Base-by-base conservation (phyloP, 2,329 filamentous ascomycete species). In the Pseudopyricularia cyperi region DNA sequence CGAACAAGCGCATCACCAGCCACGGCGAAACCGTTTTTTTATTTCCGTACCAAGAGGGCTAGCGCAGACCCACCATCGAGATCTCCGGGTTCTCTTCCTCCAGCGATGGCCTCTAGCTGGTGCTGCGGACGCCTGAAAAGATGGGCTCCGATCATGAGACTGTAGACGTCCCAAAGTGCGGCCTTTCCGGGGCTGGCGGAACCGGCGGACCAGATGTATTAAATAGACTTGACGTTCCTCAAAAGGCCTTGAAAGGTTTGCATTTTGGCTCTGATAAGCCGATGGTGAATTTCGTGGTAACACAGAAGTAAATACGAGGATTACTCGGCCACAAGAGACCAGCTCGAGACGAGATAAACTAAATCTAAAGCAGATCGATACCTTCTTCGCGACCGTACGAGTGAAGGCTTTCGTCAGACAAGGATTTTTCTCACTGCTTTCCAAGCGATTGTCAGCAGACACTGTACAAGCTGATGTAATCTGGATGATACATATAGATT, bases 201-300 rank as follows among this genome's bases (percentile, higher is more conserved):
- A 35, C 33, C 15, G 33, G 15, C 33, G 33, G 33, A 35, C 11
- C 14, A 12, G 33, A 11, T 35, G 4, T 35, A 35, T n/a, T 11
- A 35, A 12, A 11, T 35, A 11, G 15, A 35, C 33, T 35, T 14
- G 33, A 35, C 14, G 14, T 35, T 6, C 15, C 33, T n/a, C 33
- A 35, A 35, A 35, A 35, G 33, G 33, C 14, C 15, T 35, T 35
- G 33, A 35, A 35, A 35, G 33, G 15, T 35, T 11, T 35, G 15
- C 33, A 5, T 14, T 35, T 11, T 35, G 12, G 15, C 11, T 4
- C 70, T 68, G 9, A 30, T 30, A 30, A 30, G n/a, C n/a, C n/a
- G n/a, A n/a, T n/a, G n/a, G n/a, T n/a, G n/a, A n/a, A n/a, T n/a
- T n/a, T n/a, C n/a, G n/a, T n/a, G n/a, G n/a, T n/a, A n/a, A n/a